Conservation (phyloP, 2,329 filamentous ascomycete genomes). For the Endocalyx cinctus region DNA sequence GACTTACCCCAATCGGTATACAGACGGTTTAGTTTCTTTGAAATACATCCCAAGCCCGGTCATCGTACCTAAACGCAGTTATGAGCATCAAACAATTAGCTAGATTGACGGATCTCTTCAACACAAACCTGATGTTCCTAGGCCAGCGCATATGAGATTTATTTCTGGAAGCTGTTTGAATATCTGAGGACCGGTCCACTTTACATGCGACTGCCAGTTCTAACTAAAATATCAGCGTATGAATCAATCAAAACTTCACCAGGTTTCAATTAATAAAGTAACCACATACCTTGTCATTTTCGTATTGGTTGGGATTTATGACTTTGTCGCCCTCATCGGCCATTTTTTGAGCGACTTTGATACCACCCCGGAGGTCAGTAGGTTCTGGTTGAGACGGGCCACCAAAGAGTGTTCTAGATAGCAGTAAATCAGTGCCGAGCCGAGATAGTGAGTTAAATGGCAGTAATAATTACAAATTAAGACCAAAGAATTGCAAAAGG, state of each 20-base stretch:
- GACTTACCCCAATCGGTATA: conserved; percentile 28
- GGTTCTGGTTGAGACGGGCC: conserved; percentile 56
- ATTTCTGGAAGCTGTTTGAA: conserved; percentile 34
- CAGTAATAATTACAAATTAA: conserved; percentile 37
- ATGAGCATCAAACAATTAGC: conserved; percentile 7
- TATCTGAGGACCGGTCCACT: conserved; percentile 58
- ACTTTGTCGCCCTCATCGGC: conserved; percentile 36
- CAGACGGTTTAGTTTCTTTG: conserved; percentile 43
- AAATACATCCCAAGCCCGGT: conserved; percentile 48
- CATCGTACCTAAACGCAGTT: conserved; percentile 31
- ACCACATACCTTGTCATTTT: conserved; percentile 39
- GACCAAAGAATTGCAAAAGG: conserved; percentile 56
- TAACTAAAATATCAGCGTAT: no score
- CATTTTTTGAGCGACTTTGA: conserved; percentile 40
- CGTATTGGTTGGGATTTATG: conserved; percentile 53
- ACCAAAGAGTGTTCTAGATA: conserved; percentile 46
- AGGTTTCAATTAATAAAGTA: no score
- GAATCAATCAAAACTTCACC: no score
- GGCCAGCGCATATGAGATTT: conserved; percentile 27
- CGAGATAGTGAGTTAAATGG: not conserved
- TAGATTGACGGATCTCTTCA: conserved; percentile 31
- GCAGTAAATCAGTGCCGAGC: conserved; percentile 1
- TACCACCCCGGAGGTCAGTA: conserved; percentile 47
- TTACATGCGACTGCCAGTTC: conserved; percentile 51
- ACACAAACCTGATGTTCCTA: conserved; percentile 56